These are phyloP conservation scores for Rhodotorula diobovata DNA, from an alignment of 768 basidiomycete genomes.

Conservation along the genomic window DNA sequence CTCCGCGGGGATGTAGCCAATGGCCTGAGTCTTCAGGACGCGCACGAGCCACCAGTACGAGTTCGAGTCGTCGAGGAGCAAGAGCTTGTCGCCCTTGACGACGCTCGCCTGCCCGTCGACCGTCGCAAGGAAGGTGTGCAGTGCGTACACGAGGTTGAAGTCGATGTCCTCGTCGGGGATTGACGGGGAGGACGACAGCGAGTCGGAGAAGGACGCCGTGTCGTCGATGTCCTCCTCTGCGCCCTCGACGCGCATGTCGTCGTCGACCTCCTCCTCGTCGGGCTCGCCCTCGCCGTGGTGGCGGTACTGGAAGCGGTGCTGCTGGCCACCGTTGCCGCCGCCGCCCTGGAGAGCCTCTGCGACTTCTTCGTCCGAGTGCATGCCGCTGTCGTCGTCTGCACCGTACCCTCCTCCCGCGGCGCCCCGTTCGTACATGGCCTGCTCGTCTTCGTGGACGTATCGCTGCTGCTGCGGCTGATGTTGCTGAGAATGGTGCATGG, in stretches of 20 bases:
- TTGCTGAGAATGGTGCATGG: not conserved
- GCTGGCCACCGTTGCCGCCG: too few relatives aligned
- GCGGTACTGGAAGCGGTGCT: constrained; percentile 6
- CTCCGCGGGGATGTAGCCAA: constrained; percentile 98
- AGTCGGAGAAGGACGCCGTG: constrained; percentile 37
- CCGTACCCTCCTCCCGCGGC: not conserved
- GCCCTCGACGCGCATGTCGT: constrained; percentile 3
- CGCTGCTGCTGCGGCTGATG: not conserved
- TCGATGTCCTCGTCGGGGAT: constrained; percentile 58
- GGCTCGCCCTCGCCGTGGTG: constrained; percentile 2
- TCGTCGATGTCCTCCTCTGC: constrained; percentile 35
- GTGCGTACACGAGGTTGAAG: constrained; percentile 85
- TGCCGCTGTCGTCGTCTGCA: not conserved
- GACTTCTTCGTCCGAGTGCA: not conserved
- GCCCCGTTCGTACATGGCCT: not conserved
- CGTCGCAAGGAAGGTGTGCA: constrained; percentile 94
- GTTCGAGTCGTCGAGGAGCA: constrained; percentile 96
- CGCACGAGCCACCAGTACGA: constrained; percentile 99
- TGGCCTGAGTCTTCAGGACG: constrained; percentile 95
- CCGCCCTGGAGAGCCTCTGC: constrained; percentile 10
- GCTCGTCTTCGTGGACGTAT: not conserved
- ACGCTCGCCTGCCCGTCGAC: constrained; percentile 98
- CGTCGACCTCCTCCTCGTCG: not conserved
- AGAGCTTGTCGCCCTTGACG: constrained; percentile 93
- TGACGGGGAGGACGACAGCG: constrained; percentile 40